Evolutionary conservation across 1,284 basidiomycete species (phyloP).

Genomic region (Vanrija pseudolonga): DNA sequence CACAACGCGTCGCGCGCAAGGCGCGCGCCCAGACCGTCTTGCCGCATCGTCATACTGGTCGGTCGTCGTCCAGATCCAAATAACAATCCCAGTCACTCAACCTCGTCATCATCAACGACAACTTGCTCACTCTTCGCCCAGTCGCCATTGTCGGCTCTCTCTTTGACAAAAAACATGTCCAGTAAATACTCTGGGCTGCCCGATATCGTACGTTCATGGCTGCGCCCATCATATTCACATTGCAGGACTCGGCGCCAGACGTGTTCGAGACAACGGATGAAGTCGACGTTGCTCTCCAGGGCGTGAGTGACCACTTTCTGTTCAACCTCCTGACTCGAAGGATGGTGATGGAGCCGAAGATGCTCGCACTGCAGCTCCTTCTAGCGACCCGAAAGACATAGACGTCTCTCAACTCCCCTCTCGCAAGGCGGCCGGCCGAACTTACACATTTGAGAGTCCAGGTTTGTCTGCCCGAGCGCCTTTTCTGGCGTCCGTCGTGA

Average conservation of each 20-base stretch:
- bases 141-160: no score
- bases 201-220: slow-evolving; percentile 68
- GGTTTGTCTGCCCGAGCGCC: slow-evolving; percentile 2
- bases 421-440: not conserved
- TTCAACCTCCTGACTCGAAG: not conserved
- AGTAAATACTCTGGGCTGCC: slow-evolving; percentile 82
- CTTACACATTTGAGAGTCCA: not conserved
- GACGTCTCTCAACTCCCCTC: slow-evolving; percentile 8
- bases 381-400: not conserved
- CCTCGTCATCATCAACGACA: no score
- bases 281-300: slow-evolving; percentile 27
- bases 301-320: slow-evolving; percentile 16
- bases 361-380: not conserved
- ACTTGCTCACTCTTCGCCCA: no score
- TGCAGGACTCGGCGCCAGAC: slow-evolving; percentile 81
- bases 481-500: no score
- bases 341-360: slow-evolving; percentile 17
- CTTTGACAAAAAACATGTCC: slow-evolving; percentile 15
- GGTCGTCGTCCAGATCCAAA: no score
- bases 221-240: not conserved
- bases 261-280: slow-evolving; percentile 85
- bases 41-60: no score
- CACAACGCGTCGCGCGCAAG: no score
- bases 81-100: no score
- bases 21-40: no score